Percentiles rank a stretch among this genome's conserved stretches.
Conservation (phyloP, 257 asterid genomes). For the Echites panduratus region DNA sequence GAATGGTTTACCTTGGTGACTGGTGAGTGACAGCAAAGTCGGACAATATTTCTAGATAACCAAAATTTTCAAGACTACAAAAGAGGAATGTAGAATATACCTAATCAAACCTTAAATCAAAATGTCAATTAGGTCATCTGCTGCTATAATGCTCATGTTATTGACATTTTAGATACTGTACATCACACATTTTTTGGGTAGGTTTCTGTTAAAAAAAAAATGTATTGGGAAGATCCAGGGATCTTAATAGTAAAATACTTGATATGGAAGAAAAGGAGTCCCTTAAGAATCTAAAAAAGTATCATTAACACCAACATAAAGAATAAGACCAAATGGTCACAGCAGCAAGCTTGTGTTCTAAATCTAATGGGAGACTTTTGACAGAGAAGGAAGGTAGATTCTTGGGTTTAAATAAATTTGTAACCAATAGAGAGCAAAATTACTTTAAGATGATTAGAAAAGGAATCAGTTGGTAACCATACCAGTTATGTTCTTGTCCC, state of each 20-base stretch:
- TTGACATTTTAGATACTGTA: background rate
- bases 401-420: background rate
- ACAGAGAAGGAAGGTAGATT: background rate
- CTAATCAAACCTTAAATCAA: background rate
- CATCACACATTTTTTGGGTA: background rate
- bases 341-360: background rate
- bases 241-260: background rate
- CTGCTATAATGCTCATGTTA: background rate
- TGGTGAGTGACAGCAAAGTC: background rate
- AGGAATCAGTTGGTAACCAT: constrained; percentile 6
- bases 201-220: background rate
- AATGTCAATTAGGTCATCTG: background rate
- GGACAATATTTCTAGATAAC: background rate
- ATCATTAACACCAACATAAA: background rate
- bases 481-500: constrained; percentile 88
- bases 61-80: background rate
- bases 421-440: background rate
- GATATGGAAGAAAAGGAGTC: background rate
- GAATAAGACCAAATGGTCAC: background rate
- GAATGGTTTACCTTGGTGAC: background rate
- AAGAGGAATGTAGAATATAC: background rate
- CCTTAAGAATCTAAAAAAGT: background rate
- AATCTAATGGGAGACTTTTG: background rate
- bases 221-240: background rate
- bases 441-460: background rate